Evolutionary conservation across 371 early-diverging fungal genomes (phyloP).

Genomic region (Mortierella sp.): DNA sequence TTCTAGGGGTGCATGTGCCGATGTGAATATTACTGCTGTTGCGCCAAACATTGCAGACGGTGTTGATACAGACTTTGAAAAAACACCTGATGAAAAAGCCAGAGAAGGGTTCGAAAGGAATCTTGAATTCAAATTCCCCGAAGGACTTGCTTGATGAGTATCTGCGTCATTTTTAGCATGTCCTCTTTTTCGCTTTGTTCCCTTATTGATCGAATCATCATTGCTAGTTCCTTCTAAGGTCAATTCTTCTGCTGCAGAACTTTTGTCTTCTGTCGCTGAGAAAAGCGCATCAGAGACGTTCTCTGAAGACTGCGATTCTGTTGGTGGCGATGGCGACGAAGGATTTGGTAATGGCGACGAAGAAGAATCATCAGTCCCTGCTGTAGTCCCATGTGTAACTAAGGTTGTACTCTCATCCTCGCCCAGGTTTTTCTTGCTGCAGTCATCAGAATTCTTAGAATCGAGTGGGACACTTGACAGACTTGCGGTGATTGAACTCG

Average conservation of each 20-base stretch:
- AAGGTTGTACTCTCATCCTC: neutral
- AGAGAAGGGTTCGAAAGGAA: neutral
- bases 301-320: too few relatives aligned
- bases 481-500: too few relatives aligned
- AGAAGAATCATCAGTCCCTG: neutral
- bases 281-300: too few relatives aligned
- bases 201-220: neutral
- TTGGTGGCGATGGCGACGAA: neutral
- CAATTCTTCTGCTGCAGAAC: neutral
- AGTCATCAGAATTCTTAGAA: neutral
- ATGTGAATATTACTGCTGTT: neutral
- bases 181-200: slow-evolving; percentile 4
- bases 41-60: neutral
- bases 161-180: neutral
- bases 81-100: neutral
- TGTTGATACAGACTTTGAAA: too few relatives aligned
- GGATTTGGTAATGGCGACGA: too few relatives aligned
- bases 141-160: neutral
- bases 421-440: neutral
- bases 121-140: neutral
- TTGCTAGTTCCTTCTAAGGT: neutral
- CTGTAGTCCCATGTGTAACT: neutral
- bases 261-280: neutral
- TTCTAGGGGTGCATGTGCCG: neutral
- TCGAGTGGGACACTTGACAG: too few relatives aligned